Evolutionary conservation across 1,284 basidiomycete species (phyloP).

Genomic region (Rugosomyces carneus): DNA sequence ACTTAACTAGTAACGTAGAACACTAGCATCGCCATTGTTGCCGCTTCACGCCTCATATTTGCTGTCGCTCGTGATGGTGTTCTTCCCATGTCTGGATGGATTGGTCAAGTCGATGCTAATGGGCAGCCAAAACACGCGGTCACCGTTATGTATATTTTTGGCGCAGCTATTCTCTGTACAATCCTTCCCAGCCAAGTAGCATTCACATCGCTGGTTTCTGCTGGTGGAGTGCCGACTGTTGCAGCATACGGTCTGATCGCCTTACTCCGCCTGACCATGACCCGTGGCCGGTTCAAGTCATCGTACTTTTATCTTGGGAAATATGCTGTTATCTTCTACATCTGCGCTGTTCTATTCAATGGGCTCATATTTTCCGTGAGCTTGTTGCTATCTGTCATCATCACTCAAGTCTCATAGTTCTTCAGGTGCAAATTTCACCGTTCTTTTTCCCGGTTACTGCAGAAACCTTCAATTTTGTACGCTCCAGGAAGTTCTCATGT

Average conservation of each 20-base stretch:
- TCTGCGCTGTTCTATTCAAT: slow-evolving; percentile 65
- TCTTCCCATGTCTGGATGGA: slow-evolving; percentile 75
- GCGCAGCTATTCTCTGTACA: slow-evolving; percentile 66
- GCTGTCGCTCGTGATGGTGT: slow-evolving; percentile 87
- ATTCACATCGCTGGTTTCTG: slow-evolving; percentile 80
- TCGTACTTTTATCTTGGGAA: slow-evolving; percentile 68
- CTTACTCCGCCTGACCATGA: slow-evolving; percentile 64
- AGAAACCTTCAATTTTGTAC: slow-evolving; percentile 73
- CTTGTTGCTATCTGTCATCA: slow-evolving; percentile 6
- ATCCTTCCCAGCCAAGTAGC: slow-evolving; percentile 83
- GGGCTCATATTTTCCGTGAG: slow-evolving; percentile 65
- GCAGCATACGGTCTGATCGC: slow-evolving; percentile 79
- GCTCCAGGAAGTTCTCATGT: slow-evolving; percentile 22
- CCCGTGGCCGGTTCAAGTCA: slow-evolving; percentile 65
- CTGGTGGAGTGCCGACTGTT: slow-evolving; percentile 75
- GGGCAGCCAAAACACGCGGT: slow-evolving; percentile 79
- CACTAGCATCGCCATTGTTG: slow-evolving; percentile 78
- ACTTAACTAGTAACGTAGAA: slow-evolving; percentile 42
- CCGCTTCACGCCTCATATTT: slow-evolving; percentile 78
- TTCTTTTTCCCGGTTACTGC: slow-evolving; percentile 76
- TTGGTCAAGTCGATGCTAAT: slow-evolving; percentile 59
- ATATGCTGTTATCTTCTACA: slow-evolving; percentile 62
- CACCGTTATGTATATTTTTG: slow-evolving; percentile 76
- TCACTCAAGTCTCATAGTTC: slow-evolving; percentile 11
- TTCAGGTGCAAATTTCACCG: slow-evolving; percentile 70